Base-by-base conservation (phyloP, 2,329 filamentous ascomycete genomes). In the Monosporascus sp. region DNA sequence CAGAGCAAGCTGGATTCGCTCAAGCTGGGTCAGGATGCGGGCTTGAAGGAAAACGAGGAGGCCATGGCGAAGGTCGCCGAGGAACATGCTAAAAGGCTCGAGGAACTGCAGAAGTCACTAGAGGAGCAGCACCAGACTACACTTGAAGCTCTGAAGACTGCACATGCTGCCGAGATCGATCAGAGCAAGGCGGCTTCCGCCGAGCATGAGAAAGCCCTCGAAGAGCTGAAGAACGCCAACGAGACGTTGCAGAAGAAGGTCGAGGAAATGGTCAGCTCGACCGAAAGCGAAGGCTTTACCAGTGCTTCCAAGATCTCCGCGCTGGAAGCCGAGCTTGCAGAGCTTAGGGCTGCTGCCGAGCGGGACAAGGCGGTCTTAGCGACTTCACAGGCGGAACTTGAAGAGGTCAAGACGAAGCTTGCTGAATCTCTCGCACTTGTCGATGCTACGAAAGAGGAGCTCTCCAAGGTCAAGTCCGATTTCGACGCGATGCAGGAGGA, bases 231-330 rank as follows among this genome's bases (percentile, higher is more conserved):
- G 61, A 60, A 73, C 4, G 69, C 69, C 48, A 80, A 85, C 56
- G 78, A 83, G 52, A 62, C 71, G 11, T 68, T 86, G 46, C 77
- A 85, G 66, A 76, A 73, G 62, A 78, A 81, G 67, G 73, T 86
- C 34, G 76, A 82, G 20, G 76, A 79, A 41, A 65, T 85, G 50
- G 72, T 73, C 1, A 71, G 75, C 2, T 76, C 77, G 2, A 77
- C 75, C 24, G 75, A 77, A 49, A 71, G 69, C 22, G 76, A 78
- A 53, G 68, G 72, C 36, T 72, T 77, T 47, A 75, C 74, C 1
- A 75, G 72, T 52, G 68, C 69, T 17, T 68, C 72, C 36, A 77
- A 76, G 64, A 68, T 83, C 31, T 67, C 75, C n/a, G 67, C 72
- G 4, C 70, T 85, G 2, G 79, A 85, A 61, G 71, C 72, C 19